These are phyloP conservation scores for Boletus sp. DNA, from an alignment of 1,284 basidiomycete genomes.

Conservation along the genomic window DNA sequence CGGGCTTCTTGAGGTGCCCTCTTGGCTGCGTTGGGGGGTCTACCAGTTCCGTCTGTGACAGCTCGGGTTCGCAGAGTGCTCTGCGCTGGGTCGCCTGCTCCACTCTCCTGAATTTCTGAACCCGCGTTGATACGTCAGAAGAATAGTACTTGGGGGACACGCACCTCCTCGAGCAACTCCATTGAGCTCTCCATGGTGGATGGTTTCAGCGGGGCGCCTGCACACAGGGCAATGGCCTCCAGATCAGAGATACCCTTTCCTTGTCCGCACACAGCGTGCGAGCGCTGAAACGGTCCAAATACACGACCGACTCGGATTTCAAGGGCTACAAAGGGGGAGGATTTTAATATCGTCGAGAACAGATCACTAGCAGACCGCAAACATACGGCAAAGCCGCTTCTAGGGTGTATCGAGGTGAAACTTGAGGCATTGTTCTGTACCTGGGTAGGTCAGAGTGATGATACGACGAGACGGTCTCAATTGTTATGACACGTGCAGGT, in stretches of 20 bases:
- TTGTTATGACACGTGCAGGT: slow-evolving; percentile 15
- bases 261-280: slow-evolving; percentile 11
- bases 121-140: neutral
- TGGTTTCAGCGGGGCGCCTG: neutral
- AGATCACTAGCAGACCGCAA: neutral
- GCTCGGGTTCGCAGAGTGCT: slow-evolving; percentile 34
- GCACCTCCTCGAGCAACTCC: slow-evolving; percentile 43
- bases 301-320: slow-evolving; percentile 4
- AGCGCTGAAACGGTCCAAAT: slow-evolving; percentile 8
- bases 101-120: slow-evolving; percentile 51
- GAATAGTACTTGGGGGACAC: slow-evolving; percentile 1
- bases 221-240: neutral
- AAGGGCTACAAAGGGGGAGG: neutral
- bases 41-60: slow-evolving; percentile 18
- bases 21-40: slow-evolving; percentile 21
- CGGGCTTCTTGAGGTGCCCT: slow-evolving; percentile 38
- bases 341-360: neutral
- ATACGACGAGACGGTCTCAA: neutral
- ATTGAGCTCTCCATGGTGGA: slow-evolving; percentile 26
- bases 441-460: neutral
- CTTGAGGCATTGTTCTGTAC: slow-evolving; percentile 2
- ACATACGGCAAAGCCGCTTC: neutral
- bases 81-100: slow-evolving; percentile 50
- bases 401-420: slow-evolving; percentile 9
- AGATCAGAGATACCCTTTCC: neutral